Conservation (phyloP, 768 basidiomycete genomes). For the Suillus americanus region DNA sequence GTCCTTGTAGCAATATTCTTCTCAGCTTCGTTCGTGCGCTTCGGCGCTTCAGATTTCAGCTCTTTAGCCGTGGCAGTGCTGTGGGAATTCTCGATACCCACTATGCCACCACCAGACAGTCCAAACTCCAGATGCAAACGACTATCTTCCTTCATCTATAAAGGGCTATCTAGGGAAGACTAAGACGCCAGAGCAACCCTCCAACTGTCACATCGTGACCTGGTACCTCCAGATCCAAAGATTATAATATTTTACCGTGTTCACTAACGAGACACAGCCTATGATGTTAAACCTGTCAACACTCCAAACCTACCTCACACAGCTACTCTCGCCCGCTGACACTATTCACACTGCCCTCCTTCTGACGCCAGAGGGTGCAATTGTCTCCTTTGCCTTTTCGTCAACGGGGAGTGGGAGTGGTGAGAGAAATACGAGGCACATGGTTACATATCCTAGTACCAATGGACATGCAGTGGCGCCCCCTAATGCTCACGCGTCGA, state of each 20-base stretch:
- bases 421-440: background rate
- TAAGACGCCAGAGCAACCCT: background rate
- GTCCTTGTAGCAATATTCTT: too few species aligned
- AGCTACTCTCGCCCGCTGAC: slow-evolving; percentile 54
- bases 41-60: background rate
- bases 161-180: too few species aligned
- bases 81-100: background rate
- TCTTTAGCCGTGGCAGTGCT: background rate
- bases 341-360: slow-evolving; percentile 69
- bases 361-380: slow-evolving; percentile 71
- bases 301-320: slow-evolving; percentile 63
- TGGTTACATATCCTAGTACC: background rate
- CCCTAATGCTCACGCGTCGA: background rate
- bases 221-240: background rate
- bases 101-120: background rate
- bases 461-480: background rate
- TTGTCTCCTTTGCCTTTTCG: slow-evolving; percentile 64
- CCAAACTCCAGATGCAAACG: background rate
- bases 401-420: slow-evolving; percentile 21
- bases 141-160: too few species aligned
- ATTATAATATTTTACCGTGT: background rate
- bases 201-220: background rate
- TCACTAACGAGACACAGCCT: background rate
- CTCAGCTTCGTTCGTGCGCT: too few species aligned
- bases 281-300: slow-evolving; percentile 70